Conservation (phyloP, 805 yeast species). For the Candida verbasci region DNA sequence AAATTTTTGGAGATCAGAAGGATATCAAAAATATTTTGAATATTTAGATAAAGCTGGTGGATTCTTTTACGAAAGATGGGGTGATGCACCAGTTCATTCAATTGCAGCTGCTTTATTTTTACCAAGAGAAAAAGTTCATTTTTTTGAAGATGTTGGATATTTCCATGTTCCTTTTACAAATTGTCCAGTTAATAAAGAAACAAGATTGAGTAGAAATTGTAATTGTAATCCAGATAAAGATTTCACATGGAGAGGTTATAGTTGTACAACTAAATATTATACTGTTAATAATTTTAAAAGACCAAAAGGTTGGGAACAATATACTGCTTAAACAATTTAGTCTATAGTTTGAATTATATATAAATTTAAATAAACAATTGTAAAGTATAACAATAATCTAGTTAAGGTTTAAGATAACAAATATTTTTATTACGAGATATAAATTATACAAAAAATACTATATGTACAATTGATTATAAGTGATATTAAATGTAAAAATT, state of each 20-base stretch:
- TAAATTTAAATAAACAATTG: too few relatives aligned
- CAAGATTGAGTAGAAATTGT: conserved; percentile 62
- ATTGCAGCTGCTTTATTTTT: conserved; percentile 78
- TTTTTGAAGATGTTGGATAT: conserved; percentile 83
- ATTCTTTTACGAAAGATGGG: conserved; percentile 87
- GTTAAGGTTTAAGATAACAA: too few relatives aligned
- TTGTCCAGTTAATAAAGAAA: conserved; percentile 66
- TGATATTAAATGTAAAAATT: too few relatives aligned
- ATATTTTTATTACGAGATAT: too few relatives aligned
- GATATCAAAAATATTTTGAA: conserved; percentile 65
- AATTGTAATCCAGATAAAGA: conserved; percentile 69
- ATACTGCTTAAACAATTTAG: conserved; percentile 27
- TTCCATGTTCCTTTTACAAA: conserved; percentile 76
- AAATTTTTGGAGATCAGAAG: conserved; percentile 69
- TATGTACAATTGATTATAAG: too few relatives aligned
- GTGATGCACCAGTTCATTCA: conserved; percentile 88
- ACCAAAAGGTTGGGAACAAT: conserved; percentile 69
- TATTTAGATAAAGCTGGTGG: conserved; percentile 76
- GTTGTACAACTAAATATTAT: conserved; percentile 65
- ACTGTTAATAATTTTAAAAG: conserved; percentile 50
- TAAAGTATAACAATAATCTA: too few relatives aligned
- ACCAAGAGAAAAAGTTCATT: conserved; percentile 62
- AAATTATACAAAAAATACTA: too few relatives aligned
- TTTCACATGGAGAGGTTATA: conserved; percentile 72
- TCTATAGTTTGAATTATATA: background rate